phyloP scores from a whole-genome alignment of 2,329 filamentous ascomycete species.

The Periconia macrospinosa region DNA sequence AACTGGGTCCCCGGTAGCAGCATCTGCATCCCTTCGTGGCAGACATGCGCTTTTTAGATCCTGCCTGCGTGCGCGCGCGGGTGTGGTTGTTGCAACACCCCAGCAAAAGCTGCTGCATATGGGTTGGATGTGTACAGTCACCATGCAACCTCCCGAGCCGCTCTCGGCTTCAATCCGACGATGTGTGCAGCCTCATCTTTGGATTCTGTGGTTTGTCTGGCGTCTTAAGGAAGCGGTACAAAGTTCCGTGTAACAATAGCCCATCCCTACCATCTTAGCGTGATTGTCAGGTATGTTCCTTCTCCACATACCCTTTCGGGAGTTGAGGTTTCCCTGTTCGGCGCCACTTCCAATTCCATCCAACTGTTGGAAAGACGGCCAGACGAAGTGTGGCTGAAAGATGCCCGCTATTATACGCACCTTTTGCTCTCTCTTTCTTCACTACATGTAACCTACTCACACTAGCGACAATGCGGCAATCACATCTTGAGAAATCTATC shows the following conservation, averaged over 20 bases:
- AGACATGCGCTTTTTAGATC: conserved; percentile 2
- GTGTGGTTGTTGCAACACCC: conserved; percentile 21
- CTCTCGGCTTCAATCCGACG: conserved; percentile 28
- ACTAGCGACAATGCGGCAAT: conserved; percentile 15
- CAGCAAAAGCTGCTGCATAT: conserved; percentile 21
- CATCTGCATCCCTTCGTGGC: conserved; percentile 5
- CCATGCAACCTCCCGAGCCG: conserved; percentile 18
- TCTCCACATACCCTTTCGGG: not conserved
- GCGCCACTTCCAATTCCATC: not conserved
- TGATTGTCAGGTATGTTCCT: not conserved
- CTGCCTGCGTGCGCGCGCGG: conserved; percentile 5
- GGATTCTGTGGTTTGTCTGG: conserved; percentile 4
- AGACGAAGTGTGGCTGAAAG: not conserved
- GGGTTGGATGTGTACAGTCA: conserved; percentile 16
- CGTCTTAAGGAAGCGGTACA: not conserved
- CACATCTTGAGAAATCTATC: conserved; percentile 14
- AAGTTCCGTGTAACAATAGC: not conserved
- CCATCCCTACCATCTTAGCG: not conserved
- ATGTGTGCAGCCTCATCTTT: conserved; percentile 37
- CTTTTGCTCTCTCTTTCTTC: not conserved
- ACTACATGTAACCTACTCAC: conserved; percentile 26
- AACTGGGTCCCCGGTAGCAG: conserved; percentile 7
- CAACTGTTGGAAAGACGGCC: not conserved
- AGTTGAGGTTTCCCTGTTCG: not conserved
- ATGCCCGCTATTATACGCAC: not conserved